These are phyloP conservation scores for Botrytis paeoniae DNA, from an alignment of 2,329 filamentous ascomycete genomes.

Conservation along the genomic window DNA sequence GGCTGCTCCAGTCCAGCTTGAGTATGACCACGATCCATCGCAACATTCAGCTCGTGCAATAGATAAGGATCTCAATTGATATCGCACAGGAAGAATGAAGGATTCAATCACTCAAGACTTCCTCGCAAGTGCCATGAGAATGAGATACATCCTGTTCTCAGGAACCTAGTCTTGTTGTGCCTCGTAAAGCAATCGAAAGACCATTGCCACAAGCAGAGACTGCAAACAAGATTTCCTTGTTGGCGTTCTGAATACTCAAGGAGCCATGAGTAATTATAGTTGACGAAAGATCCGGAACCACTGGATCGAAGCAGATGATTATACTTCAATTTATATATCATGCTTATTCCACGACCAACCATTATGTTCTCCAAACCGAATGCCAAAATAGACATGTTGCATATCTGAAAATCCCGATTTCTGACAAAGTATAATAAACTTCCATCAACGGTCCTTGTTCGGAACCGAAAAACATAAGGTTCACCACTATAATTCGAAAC, in stretches of 20 bases:
- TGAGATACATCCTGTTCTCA: not conserved
- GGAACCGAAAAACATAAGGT: not conserved
- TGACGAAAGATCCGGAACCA: not conserved
- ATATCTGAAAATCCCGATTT: not conserved
- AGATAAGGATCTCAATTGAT: not conserved
- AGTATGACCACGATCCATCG: too few relatives aligned
- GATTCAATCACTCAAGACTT: not conserved
- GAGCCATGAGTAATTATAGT: not conserved
- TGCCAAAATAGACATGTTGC: not conserved
- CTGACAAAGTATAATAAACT: not conserved
- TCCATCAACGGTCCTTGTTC: not conserved
- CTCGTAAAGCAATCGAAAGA: not conserved
- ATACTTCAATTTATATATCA: not conserved
- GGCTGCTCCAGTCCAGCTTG: not conserved
- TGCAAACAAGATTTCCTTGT: not conserved
- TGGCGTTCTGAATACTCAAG: not conserved
- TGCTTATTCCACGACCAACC: not conserved
- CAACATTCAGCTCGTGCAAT: too few relatives aligned
- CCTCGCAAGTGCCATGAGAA: not conserved
- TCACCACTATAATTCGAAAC: not conserved
- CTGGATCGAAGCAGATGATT: not conserved
- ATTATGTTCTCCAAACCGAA: not conserved
- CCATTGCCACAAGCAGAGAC: not conserved
- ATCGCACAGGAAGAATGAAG: not conserved
- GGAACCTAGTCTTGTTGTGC: not conserved